Conservation (phyloP, 768 basidiomycete species). For the Infundibulicybe gibba region DNA sequence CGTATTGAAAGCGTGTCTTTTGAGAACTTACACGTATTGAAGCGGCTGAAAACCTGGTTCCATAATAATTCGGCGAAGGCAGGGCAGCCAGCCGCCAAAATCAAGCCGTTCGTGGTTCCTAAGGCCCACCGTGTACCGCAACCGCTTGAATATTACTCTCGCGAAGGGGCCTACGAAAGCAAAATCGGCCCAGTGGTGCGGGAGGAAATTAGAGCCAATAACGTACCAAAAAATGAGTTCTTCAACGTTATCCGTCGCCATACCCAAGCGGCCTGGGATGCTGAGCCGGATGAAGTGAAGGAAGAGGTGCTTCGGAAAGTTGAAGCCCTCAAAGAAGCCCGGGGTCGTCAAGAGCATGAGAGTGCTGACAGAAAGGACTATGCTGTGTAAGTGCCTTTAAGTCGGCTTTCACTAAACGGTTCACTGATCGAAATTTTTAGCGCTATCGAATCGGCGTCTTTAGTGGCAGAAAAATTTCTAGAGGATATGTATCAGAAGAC, state of each 20-base stretch:
- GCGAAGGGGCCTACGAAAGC: too few relatives aligned
- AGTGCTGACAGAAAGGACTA: not conserved
- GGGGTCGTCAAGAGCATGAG: not conserved
- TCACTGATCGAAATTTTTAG: not conserved
- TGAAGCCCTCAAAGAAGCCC: not conserved
- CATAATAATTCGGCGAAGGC: not conserved
- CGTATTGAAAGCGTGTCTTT: not conserved
- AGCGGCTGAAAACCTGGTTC: not conserved
- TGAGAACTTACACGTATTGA: not conserved
- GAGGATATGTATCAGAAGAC: not conserved
- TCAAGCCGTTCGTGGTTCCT: too few relatives aligned
- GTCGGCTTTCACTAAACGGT: not conserved
- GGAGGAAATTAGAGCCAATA: slow-evolving; percentile 1
- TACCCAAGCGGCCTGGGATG: not conserved
- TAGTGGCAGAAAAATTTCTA: not conserved
- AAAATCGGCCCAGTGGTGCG: not conserved
- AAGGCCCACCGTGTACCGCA: too few relatives aligned
- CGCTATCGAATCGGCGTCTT: not conserved
- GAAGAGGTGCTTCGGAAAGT: not conserved
- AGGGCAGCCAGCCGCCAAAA: too few relatives aligned
- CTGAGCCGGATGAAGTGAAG: not conserved
- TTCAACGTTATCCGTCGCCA: not conserved
- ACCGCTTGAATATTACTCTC: too few relatives aligned
- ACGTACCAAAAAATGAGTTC: not conserved
- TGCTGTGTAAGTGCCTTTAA: not conserved